A percentile compares a stretch with the other conserved stretches of the same genome.
Conservation (phyloP, 1,284 basidiomycete genomes). For the Tetrapyrgos nigripes region DNA sequence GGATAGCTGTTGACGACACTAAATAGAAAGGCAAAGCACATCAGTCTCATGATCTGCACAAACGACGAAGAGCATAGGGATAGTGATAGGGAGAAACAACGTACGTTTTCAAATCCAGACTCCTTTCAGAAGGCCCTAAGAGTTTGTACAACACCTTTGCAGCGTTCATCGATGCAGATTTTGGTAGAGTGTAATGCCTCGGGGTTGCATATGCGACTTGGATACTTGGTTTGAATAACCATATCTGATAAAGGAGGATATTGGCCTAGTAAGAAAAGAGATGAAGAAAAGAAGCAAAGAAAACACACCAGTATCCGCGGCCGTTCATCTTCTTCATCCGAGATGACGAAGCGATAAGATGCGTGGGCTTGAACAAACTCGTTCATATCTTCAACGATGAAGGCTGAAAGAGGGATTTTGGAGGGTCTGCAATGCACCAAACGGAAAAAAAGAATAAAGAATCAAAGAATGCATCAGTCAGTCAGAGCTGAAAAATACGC, state of each 20-base stretch:
- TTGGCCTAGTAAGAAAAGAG: slow-evolving; percentile 1
- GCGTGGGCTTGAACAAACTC: slow-evolving; percentile 90
- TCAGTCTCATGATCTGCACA: slow-evolving; percentile 7
- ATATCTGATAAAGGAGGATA: slow-evolving; percentile 56
- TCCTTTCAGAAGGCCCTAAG: slow-evolving; percentile 57
- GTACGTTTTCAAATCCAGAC: slow-evolving; percentile 62
- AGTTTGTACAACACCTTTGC: slow-evolving; percentile 82
- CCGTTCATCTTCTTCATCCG: slow-evolving; percentile 82
- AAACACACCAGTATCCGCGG: slow-evolving; percentile 76
- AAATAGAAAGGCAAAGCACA: slow-evolving; percentile 15
- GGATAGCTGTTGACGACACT: slow-evolving; percentile 72
- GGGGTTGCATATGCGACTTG: slow-evolving; percentile 73
- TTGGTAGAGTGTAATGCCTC: slow-evolving; percentile 62
- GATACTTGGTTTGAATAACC: slow-evolving; percentile 91
- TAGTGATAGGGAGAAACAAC: slow-evolving; percentile 27
- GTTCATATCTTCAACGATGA: slow-evolving; percentile 86
- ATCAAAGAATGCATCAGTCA: slow-evolving; percentile 11
- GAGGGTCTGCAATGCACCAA: slow-evolving; percentile 49
- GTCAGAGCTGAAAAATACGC: slow-evolving; percentile 6
- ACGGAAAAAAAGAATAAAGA: slow-evolving; percentile 4
- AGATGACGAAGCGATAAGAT: slow-evolving; percentile 85
- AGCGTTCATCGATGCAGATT: slow-evolving; percentile 65
- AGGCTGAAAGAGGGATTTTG: slow-evolving; percentile 80
- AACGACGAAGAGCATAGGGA: background rate
- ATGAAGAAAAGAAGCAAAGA: background rate